Conservation (phyloP, 257 asterid species). For the Fraxinus americana region DNA sequence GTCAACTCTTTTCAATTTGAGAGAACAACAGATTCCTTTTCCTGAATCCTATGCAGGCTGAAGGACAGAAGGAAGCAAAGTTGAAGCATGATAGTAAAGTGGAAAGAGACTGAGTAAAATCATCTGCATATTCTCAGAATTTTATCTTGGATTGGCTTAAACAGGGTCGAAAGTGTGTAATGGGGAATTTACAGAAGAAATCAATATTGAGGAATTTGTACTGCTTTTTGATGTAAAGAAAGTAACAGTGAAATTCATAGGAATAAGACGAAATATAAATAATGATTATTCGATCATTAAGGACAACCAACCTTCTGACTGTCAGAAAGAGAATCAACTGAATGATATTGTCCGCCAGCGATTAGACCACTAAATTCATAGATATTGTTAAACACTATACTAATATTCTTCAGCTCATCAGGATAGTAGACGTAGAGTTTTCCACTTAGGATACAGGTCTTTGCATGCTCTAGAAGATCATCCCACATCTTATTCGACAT, state of each 20-base stretch:
- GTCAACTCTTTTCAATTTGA: not conserved
- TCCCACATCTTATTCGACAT: conserved; percentile 99
- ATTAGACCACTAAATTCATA: conserved; percentile 83
- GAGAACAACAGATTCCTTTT: not conserved
- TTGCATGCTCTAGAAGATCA: conserved; percentile 81
- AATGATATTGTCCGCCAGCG: conserved; percentile 69
- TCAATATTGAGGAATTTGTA: too few relatives aligned
- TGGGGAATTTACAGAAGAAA: too few relatives aligned
- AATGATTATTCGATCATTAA: not conserved
- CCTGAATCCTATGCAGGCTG: too few relatives aligned
- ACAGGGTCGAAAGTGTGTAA: too few relatives aligned
- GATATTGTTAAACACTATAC: conserved; percentile 81
- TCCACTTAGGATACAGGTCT: conserved; percentile 90
- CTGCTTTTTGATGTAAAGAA: too few relatives aligned
- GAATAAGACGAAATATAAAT: too few relatives aligned
- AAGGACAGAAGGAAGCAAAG: too few relatives aligned
- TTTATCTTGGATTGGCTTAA: too few relatives aligned
- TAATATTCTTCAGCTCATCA: conserved; percentile 75
- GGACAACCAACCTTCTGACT: conserved; percentile 72
- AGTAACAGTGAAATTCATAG: too few relatives aligned
- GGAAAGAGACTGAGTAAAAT: too few relatives aligned
- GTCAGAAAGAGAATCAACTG: conserved; percentile 84
- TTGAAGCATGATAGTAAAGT: too few relatives aligned
- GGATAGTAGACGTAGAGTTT: conserved; percentile 87
- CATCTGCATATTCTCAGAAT: too few relatives aligned